Conservation (phyloP, 148 eudicot species). For the Drosera capensis region DNA sequence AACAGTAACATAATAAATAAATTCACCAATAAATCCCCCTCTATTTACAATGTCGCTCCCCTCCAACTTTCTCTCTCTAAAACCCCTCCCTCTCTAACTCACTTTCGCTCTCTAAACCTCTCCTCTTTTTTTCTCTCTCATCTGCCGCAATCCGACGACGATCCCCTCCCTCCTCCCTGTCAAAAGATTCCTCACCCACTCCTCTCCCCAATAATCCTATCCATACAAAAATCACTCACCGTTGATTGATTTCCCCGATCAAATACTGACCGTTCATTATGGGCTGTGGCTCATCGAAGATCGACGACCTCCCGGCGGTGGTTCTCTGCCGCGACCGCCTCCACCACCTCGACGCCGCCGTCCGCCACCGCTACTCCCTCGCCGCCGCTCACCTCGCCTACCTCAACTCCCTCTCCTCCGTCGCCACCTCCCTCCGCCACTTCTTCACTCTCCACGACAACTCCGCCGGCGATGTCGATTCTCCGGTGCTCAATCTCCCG, state of each 20-base stretch:
- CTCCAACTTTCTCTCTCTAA: conserved; percentile 6
- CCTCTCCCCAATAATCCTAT: neutral
- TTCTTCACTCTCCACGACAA: conserved; percentile 25
- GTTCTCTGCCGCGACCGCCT: conserved; percentile 54
- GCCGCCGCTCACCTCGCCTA: conserved; percentile 64
- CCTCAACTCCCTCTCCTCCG: conserved; percentile 33
- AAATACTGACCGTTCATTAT: conserved; percentile 9
- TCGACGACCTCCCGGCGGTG: conserved; percentile 78
- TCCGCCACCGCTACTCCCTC: conserved; percentile 43
- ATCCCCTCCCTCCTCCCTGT: conserved; percentile 15
- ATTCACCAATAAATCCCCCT: too few species aligned
- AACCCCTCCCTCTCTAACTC: conserved; percentile 3
- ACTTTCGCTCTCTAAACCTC: conserved; percentile 1
- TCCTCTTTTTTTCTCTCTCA: neutral
- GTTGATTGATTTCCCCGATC: neutral
- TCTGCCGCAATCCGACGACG: conserved; percentile 29
- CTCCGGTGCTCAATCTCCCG: conserved; percentile 30
- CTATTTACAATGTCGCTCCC: too few species aligned
- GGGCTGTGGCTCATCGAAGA: conserved; percentile 80
- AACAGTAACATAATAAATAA: too few species aligned
- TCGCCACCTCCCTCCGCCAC: conserved; percentile 40
- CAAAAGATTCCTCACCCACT: neutral
- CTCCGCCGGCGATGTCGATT: conserved; percentile 10
- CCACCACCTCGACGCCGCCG: conserved; percentile 33
- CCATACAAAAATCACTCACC: neutral